Evolutionary conservation across 2,329 filamentous ascomycete species (phyloP).

Genomic region (Beauveria medogensis): DNA sequence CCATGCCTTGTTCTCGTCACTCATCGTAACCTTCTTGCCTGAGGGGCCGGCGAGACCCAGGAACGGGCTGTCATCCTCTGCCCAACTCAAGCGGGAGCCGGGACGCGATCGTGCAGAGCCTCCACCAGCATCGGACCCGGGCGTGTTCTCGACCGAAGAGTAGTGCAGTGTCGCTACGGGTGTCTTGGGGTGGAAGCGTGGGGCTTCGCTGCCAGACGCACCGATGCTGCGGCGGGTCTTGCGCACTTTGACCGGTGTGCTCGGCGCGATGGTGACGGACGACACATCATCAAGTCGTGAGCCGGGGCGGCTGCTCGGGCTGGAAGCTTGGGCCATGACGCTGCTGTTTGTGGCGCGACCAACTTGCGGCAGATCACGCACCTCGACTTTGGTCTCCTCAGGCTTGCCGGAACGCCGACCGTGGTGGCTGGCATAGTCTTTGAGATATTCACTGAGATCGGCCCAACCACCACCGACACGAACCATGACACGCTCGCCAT

Average conservation of each 20-base stretch:
- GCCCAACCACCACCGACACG: conserved; percentile 98
- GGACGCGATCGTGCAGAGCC: conserved; percentile 33
- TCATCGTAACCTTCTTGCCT: conserved; percentile 56
- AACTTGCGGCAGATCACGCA: conserved; percentile 39
- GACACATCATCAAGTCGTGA: conserved; percentile 24
- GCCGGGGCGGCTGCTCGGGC: conserved; percentile 32
- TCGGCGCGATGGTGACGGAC: conserved; percentile 24
- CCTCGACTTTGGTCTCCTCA: conserved; percentile 47
- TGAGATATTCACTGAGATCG: conserved; percentile 87
- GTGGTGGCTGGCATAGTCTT: conserved; percentile 89
- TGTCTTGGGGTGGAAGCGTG: conserved; percentile 32
- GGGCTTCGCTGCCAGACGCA: conserved; percentile 23
- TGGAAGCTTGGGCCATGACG: conserved; percentile 29
- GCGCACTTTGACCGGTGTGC: conserved; percentile 44
- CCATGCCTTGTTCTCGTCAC: conserved; percentile 68
- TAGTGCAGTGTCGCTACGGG: conserved; percentile 32
- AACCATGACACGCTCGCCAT: conserved; percentile 92
- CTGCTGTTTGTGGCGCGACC: conserved; percentile 17
- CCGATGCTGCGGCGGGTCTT: conserved; percentile 44
- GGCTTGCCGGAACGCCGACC: conserved; percentile 54
- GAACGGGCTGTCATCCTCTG: conserved; percentile 48
- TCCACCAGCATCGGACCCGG: conserved; percentile 36
- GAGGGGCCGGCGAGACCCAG: conserved; percentile 66
- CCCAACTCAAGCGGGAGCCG: conserved; percentile 48
- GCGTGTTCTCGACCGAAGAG: conserved; percentile 34